A percentile compares a stretch with the other conserved stretches of the same genome.
These are phyloP conservation scores for Globisporangium yorkense DNA, from an alignment of 352 stramenopile species.

Conservation along the genomic window DNA sequence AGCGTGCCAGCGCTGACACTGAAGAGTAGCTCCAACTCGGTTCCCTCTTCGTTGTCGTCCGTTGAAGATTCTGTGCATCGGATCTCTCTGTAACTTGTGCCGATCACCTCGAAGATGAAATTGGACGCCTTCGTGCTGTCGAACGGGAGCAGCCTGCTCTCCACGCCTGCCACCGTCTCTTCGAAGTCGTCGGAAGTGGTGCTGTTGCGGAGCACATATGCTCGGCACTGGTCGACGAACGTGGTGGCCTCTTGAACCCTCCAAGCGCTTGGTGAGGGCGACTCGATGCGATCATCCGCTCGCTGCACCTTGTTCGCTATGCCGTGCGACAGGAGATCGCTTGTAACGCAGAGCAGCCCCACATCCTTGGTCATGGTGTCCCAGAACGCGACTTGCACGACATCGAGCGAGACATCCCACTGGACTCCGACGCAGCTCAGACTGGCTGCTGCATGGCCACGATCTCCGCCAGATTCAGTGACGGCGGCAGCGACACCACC, in stretches of 20 bases:
- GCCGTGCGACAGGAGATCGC: slow-evolving; percentile 58
- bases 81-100: slow-evolving; percentile 53
- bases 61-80: slow-evolving; percentile 3
- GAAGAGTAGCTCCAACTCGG: slow-evolving; percentile 19
- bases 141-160: slow-evolving; percentile 22
- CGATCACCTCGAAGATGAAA: slow-evolving; percentile 59
- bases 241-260: slow-evolving; percentile 48
- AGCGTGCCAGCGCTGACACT: slow-evolving; percentile 15
- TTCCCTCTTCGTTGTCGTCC: slow-evolving; percentile 20
- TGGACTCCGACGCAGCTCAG: slow-evolving; percentile 43
- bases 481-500: background rate
- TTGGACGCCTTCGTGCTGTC: slow-evolving; percentile 23
- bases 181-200: slow-evolving; percentile 5
- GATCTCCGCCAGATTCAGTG: background rate
- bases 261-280: slow-evolving; percentile 15
- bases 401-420: slow-evolving; percentile 58
- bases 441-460: background rate
- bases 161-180: slow-evolving; percentile 1
- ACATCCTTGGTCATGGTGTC: slow-evolving; percentile 49
- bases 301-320: slow-evolving; percentile 12
- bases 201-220: slow-evolving; percentile 44
- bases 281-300: too few species aligned
- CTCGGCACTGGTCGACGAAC: slow-evolving; percentile 49
- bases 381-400: slow-evolving; percentile 63
- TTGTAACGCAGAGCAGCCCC: slow-evolving; percentile 37